Evolutionary conservation across 345 rosid genomes (phyloP), one percentile per base, ranked within the genome.

Genomic region (Bruguiera sexangula): DNA sequence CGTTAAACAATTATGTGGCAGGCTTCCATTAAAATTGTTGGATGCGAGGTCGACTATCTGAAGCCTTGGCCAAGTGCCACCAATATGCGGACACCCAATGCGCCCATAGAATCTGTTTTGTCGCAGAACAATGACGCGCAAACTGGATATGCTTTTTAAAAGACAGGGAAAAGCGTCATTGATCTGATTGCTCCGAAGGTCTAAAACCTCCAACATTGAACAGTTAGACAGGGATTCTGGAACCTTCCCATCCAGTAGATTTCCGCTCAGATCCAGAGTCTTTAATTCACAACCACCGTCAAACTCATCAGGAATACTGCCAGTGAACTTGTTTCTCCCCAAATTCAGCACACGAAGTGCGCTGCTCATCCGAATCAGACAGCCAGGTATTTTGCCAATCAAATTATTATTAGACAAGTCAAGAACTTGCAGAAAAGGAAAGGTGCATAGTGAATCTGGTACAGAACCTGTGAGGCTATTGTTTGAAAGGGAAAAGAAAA

Each of bases 351-450:
- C 79, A 5, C 54, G 70, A 0, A 77, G 59, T 0, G 59, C 21
- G 0, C 10, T 1, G 8, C 43, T 63, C 56, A 26, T 58, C 6
- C 26, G 8, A 60, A 1, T 19, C 10, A 77, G 34, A 66, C 86
- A 77, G 32, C 21, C 6, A 21, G 84, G 86, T 18, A 85, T 57
- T 0, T 19, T 2, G 21, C 86, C 83, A 24, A 0, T 70, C 65
- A 85, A 67, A 4, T 37, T 36, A 62, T 85, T 85, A 52, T 63
- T 52, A 1, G 89, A 85, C 71, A 29, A 1, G 86, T 81, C 71
- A 24, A 85, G 77, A 8, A 75, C 67, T 57, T 2, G 0, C 22
- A 82, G 67, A 56, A 1, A 1, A 8, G 6, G 2, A 6, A 55
- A 21, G 8, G 9, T 73, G 80, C 86, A 82, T 5, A 85, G 21